These are phyloP conservation scores for Pseudopediastrum boryanum DNA, from an alignment of 139 green algal species.

Conservation along the genomic window DNA sequence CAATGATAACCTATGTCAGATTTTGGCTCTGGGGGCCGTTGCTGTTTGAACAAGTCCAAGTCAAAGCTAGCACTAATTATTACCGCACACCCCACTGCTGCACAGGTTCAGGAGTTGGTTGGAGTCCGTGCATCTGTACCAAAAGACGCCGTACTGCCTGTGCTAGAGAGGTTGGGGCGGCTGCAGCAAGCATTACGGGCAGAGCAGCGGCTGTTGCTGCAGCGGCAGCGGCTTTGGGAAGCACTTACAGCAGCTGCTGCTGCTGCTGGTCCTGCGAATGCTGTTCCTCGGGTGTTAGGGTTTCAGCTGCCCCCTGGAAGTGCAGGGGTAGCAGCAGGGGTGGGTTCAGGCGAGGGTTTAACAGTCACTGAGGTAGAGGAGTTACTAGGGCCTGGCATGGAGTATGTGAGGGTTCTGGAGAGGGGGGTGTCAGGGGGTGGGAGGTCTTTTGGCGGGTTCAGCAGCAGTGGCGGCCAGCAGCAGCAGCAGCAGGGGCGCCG, in stretches of 20 bases:
- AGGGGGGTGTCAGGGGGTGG: background rate
- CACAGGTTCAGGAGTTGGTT: too few relatives aligned
- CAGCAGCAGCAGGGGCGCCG: background rate
- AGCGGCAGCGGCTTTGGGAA: conserved; percentile 44
- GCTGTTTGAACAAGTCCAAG: too few relatives aligned
- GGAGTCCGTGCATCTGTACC: conserved; percentile 32
- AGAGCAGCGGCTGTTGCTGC: conserved; percentile 62
- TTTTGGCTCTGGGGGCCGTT: too few relatives aligned
- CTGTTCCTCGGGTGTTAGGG: conserved; percentile 6
- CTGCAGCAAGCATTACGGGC: conserved; percentile 20
- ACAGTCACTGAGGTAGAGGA: background rate
- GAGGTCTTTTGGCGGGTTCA: background rate
- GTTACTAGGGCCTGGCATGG: conserved; percentile 7
- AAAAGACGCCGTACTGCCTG: conserved; percentile 53
- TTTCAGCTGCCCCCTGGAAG: background rate
- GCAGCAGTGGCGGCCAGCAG: conserved; percentile 10
- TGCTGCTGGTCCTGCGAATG: background rate
- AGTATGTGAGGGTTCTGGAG: conserved; percentile 20
- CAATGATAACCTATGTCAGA: too few relatives aligned
- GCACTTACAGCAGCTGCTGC: conserved; percentile 17
- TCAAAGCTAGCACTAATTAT: too few relatives aligned
- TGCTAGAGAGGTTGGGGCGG: conserved; percentile 48
- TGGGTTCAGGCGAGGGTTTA: background rate
- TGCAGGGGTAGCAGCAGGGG: background rate
- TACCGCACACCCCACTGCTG: background rate